Evolutionary conservation across 768 basidiomycete genomes (phyloP), one percentile per base, ranked within the genome.

Genomic region (Termitomyces sp.): DNA sequence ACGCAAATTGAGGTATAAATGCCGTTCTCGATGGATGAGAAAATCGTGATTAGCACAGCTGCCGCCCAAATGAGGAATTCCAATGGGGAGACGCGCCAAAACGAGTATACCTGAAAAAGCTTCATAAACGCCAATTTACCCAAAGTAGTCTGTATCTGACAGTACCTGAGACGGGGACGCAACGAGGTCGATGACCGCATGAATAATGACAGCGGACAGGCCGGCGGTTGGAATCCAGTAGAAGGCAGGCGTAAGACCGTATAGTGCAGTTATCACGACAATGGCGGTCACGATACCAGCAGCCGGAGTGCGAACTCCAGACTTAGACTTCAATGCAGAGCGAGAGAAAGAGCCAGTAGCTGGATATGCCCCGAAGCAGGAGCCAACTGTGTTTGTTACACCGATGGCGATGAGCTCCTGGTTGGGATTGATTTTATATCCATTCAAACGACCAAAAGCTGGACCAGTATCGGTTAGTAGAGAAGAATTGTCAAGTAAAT

Each of bases 291-390:
- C 68, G 58, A 94, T 79, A 57, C 97, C 97, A 12, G 91, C 94
- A 10, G 87, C 79, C 8, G 97, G 97, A 2, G 97, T 98, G 53
- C 96, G 85, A n/a, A 98, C 96, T 49, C 97, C 97, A 0, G 92
- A 95, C 72, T 96, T 98, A 32, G 91, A 86, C 73, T 97, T 94
- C 68, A 99, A 77, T 2, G 97, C 97, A 3, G 94, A 91, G n/a
- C 97, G 90, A 40, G 95, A 97, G 82, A 99, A 99, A 1, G 95
- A 98, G 2, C 97, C 97, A 13, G 97, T 99, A 0, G 96, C 92
- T 9, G 97, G 95, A 70, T 97, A 98, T 0, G 94, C 96, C 47
- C 78, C 82, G 71, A 99, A 98, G 63, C 90, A 77, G 16, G 92
- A 88, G 3, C 96, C 96, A 61, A 97, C 67, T 1, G 91, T 91